Evolutionary conservation across 176 grass and related monocot species (phyloP).

Genomic region (Eragrostis curvula): DNA sequence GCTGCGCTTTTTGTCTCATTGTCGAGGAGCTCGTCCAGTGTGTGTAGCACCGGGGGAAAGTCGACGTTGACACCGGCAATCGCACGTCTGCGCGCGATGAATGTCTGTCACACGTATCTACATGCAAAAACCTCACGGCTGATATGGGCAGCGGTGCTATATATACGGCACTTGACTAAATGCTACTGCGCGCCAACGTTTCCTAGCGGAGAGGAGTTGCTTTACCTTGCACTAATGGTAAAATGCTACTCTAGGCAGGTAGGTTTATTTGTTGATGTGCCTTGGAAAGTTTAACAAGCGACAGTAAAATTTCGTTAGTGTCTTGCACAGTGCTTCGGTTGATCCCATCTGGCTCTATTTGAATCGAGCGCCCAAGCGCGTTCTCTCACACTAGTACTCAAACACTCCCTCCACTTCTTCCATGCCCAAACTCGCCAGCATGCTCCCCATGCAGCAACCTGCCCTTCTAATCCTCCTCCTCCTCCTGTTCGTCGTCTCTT

Average conservation of each 20-base stretch:
- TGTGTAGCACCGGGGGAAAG: constrained; percentile 20
- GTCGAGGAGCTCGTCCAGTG: not conserved
- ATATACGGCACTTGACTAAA: not conserved
- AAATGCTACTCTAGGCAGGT: not conserved
- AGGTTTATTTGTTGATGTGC: not conserved
- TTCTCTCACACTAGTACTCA: not conserved
- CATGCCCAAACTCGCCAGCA: constrained; percentile 13
- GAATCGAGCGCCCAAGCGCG: constrained; percentile 27
- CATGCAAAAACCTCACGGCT: not conserved
- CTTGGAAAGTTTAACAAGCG: not conserved
- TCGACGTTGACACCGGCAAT: constrained; percentile 40
- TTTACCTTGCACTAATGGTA: constrained; percentile 28
- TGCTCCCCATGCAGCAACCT: constrained; percentile 46
- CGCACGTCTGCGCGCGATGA: not conserved
- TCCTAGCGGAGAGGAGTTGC: too few relatives aligned
- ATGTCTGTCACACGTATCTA: constrained; percentile 11
- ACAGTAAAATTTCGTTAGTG: not conserved
- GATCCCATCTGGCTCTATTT: constrained; percentile 46
- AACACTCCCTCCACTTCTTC: constrained; percentile 31
- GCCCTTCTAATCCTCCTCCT: not conserved
- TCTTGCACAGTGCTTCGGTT: not conserved
- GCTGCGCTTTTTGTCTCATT: constrained; percentile 25
- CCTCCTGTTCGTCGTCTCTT: not conserved
- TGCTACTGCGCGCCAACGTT: not conserved
- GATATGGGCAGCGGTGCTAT: not conserved